A percentile compares a stretch with the other conserved stretches of the same genome.
These are phyloP conservation scores for Pseudozyma pruni DNA, from an alignment of 1,284 basidiomycete genomes.

Conservation along the genomic window DNA sequence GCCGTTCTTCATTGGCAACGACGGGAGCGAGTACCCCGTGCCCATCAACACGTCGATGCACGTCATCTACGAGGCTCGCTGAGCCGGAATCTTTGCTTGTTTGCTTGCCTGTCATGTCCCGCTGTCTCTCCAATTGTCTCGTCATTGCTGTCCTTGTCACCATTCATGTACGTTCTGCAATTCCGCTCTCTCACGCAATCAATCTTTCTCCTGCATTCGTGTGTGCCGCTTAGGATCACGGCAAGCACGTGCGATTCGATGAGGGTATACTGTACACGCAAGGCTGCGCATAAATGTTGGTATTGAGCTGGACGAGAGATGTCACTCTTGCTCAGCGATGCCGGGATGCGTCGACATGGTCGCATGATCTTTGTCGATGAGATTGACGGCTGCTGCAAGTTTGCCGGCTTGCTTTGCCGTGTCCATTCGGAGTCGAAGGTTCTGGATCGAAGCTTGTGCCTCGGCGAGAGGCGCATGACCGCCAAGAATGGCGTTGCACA, in stretches of 20 bases:
- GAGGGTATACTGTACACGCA: too few relatives aligned
- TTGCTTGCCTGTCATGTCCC: background rate
- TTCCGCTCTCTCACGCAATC: slow-evolving; percentile 4
- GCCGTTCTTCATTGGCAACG: slow-evolving; percentile 37
- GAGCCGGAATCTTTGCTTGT: background rate
- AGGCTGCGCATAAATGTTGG: too few relatives aligned
- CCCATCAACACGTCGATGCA: slow-evolving; percentile 48
- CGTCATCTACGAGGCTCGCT: slow-evolving; percentile 36
- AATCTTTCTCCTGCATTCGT: slow-evolving; percentile 1
- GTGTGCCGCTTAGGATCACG: too few relatives aligned
- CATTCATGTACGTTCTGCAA: slow-evolving; percentile 7
- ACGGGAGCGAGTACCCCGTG: slow-evolving; percentile 36
- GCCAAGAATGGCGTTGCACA: slow-evolving; percentile 8
- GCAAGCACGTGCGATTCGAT: too few relatives aligned
- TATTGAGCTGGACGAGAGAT: too few relatives aligned
- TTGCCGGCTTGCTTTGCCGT: slow-evolving; percentile 20
- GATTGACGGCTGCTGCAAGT: slow-evolving; percentile 18
- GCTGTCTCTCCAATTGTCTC: slow-evolving; percentile 1
- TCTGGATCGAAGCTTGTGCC: slow-evolving; percentile 6
- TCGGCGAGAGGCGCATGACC: slow-evolving; percentile 1
- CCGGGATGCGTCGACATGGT: background rate
- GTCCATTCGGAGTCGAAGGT: background rate
- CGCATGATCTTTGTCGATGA: background rate
- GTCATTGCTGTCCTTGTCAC: slow-evolving; percentile 1
- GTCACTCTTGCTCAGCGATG: background rate